Evolutionary conservation across 176 grass and related monocot species (phyloP).

Genomic region (Oryza longistaminata): DNA sequence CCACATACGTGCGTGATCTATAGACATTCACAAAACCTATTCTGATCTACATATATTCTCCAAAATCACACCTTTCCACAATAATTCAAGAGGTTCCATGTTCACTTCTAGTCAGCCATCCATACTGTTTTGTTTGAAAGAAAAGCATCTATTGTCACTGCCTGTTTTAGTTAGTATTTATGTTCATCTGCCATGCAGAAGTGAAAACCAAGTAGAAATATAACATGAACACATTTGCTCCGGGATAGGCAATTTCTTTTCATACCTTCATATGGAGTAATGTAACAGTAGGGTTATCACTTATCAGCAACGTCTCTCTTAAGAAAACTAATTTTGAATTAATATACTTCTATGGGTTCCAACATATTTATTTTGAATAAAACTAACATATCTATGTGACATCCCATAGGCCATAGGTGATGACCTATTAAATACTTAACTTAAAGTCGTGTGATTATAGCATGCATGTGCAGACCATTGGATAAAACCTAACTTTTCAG

Average conservation of each 20-base stretch:
- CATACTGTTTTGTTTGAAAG: constrained; percentile 30
- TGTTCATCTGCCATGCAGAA: constrained; percentile 13
- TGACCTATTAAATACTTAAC: background rate
- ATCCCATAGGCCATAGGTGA: background rate
- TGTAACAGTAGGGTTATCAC: background rate
- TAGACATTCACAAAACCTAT: constrained; percentile 57
- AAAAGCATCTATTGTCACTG: constrained; percentile 23
- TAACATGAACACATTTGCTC: constrained; percentile 6
- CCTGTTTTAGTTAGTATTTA: constrained; percentile 28
- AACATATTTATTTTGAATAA: constrained; percentile 14
- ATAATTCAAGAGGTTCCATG: constrained; percentile 81
- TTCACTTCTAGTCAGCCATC: constrained; percentile 56
- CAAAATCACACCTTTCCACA: constrained; percentile 69
- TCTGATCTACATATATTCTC: constrained; percentile 64
- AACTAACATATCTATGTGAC: background rate
- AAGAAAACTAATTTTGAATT: constrained; percentile 5
- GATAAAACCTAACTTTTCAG: background rate
- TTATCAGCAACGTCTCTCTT: background rate
- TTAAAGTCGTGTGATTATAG: background rate
- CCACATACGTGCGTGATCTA: constrained; percentile 56
- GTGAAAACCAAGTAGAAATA: constrained; percentile 18
- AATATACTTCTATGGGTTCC: background rate
- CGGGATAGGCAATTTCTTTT: background rate
- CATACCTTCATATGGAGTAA: background rate
- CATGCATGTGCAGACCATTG: background rate